Conservation (phyloP, 2,329 filamentous ascomycete genomes). For the Fusarium tjaetaba region DNA sequence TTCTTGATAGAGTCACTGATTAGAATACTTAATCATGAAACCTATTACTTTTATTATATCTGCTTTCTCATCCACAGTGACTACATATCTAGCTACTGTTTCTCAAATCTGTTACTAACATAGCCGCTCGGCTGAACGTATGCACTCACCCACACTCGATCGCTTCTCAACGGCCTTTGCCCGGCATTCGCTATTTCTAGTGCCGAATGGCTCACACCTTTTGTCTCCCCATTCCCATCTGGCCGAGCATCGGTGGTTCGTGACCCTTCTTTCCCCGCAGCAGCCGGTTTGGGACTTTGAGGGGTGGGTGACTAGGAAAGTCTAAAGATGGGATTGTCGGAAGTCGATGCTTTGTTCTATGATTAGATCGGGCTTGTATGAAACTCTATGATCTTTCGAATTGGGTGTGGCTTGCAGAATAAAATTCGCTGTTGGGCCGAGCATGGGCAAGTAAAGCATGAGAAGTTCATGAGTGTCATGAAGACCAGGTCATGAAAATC, state of each 20-base stretch:
- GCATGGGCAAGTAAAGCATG: too few relatives aligned
- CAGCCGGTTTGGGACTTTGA: not conserved
- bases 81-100: too few relatives aligned
- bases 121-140: not conserved
- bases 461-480: not conserved
- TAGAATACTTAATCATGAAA: conserved; percentile 39
- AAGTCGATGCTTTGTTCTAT: conserved; percentile 23
- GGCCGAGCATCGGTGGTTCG: not conserved
- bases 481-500: too few relatives aligned
- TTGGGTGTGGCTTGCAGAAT: not conserved
- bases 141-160: not conserved
- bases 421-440: not conserved
- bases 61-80: not conserved
- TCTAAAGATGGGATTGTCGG: conserved; percentile 15
- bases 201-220: not conserved
- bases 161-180: conserved; percentile 10
- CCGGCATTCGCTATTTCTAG: conserved; percentile 32
- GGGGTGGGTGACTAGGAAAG: conserved; percentile 24
- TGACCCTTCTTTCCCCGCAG: conserved; percentile 9
- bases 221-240: conserved; percentile 18
- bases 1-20: conserved; percentile 42
- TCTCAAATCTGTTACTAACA: too few relatives aligned
- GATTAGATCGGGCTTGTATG: not conserved
- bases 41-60: conserved; percentile 1
- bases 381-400: not conserved